Base-by-base conservation (phyloP, 2,329 filamentous ascomycete species). In the Fusarium oligoseptatum region DNA sequence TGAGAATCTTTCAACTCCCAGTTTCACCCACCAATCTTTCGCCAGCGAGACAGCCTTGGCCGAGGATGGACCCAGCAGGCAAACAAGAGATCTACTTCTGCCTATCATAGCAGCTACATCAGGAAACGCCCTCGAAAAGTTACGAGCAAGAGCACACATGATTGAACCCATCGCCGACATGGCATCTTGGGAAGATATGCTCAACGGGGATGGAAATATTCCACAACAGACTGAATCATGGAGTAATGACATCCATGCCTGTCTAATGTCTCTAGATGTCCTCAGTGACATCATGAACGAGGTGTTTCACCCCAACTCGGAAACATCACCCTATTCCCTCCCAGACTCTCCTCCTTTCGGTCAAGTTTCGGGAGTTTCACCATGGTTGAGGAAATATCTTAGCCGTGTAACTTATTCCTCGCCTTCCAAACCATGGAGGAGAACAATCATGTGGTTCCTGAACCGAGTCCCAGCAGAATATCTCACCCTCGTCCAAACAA, bases 361-460 rank as follows among this genome's bases (percentile, higher is more conserved):
- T 2, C 60, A 72, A 2, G 48, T 76, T 2, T 66, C 66, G 1
- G 48, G 68, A 27, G 66, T 74, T 3, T 76, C 75, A 0, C 68
- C 75, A 0, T 77, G 75, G 75, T 20, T 77, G 1, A 48, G 71
- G 7, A 71, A 17, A 1, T 77, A 77, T n/a, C 55, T 77, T 29
- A 64, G 73, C 1, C 75, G 75, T 11, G 70, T 77, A 1, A 77
- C 84, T 0, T 80, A 73, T 0, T 74, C 74, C 0, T 63, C 76
- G 1, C 70, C 72, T 1, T 82, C 81, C 1, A 79, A 75, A 4
- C 77, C 82, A 0, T 77, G 83, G 2, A 79, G 84, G 8, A 76
- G 85, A 2, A 81, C 77, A 0, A 80, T 86, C 48, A 84, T 83
- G 75, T 80, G 83, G 3, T 85, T 85, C n/a, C 41, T 86, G 4